These are phyloP conservation scores for Phaeophleospora eucalypticola DNA, from an alignment of 2,329 filamentous ascomycete species.

Conservation along the genomic window DNA sequence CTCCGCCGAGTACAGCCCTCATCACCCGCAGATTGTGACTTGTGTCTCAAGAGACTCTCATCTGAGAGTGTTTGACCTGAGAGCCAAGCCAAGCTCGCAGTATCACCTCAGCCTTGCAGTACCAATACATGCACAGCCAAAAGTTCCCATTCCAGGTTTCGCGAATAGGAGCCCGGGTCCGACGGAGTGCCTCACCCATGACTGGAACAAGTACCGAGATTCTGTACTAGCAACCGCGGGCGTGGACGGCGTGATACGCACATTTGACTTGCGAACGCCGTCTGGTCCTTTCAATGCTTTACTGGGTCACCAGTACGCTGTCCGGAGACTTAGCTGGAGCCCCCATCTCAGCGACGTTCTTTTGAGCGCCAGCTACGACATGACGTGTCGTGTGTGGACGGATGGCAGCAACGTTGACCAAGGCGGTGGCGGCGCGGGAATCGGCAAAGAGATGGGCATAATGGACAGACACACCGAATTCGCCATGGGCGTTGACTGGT, in stretches of 20 bases:
- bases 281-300: conserved; percentile 70
- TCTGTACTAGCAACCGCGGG: conserved; percentile 81
- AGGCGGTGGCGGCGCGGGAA: conserved; percentile 33
- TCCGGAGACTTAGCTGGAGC: conserved; percentile 82
- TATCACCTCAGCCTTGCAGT: conserved; percentile 83
- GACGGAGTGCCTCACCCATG: conserved; percentile 83
- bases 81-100: conserved; percentile 76
- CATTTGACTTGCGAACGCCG: conserved; percentile 82
- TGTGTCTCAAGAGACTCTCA: conserved; percentile 86
- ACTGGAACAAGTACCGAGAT: conserved; percentile 98
- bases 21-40: conserved; percentile 78
- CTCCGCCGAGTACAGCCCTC: conserved; percentile 83
- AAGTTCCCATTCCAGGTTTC: conserved; percentile 44
- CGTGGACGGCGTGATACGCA: conserved; percentile 81
- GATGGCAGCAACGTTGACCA: conserved; percentile 61
- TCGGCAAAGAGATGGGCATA: conserved; percentile 64
- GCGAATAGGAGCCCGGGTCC: conserved; percentile 51
- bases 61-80: conserved; percentile 84
- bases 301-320: conserved; percentile 84
- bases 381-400: conserved; percentile 93
- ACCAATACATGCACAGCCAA: conserved; percentile 70
- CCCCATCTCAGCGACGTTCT: conserved; percentile 88
- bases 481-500: conserved; percentile 95
- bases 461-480: conserved; percentile 97
- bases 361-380: conserved; percentile 90